These are phyloP conservation scores for Rhodosporidiobolus odoratus DNA, from an alignment of 768 basidiomycete genomes.

Conservation along the genomic window DNA sequence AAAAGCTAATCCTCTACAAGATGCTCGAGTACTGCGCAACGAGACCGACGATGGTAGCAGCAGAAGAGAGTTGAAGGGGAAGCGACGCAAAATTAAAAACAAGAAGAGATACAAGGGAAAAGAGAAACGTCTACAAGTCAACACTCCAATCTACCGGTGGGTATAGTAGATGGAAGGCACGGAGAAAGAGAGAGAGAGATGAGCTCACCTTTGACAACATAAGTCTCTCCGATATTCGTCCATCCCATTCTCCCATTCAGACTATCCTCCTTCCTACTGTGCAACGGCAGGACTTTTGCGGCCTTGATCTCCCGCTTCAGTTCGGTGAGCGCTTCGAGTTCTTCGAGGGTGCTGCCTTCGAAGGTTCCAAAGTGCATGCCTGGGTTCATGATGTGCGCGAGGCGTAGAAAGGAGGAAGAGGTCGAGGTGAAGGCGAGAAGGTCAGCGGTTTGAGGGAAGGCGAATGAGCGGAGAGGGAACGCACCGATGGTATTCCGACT, in stretches of 20 bases:
- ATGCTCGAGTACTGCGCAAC: too few relatives aligned
- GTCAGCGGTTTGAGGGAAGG: neutral
- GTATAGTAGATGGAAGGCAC: too few relatives aligned
- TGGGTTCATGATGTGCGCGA: neutral
- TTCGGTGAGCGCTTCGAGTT: slow-evolving; percentile 48
- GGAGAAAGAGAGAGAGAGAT: too few relatives aligned
- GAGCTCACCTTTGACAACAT: too few relatives aligned
- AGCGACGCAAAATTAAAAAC: too few relatives aligned
- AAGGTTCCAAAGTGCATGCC: slow-evolving; percentile 52
- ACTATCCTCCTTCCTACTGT: neutral
- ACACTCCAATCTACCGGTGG: too few relatives aligned
- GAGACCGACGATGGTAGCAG: too few relatives aligned
- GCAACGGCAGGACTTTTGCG: neutral
- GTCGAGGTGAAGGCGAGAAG: neutral
- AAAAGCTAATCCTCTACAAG: too few relatives aligned
- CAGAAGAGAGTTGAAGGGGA: too few relatives aligned
- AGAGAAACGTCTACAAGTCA: too few relatives aligned
- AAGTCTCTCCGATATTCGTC: slow-evolving; percentile 23
- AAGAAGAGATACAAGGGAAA: too few relatives aligned
- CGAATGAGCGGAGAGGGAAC: neutral
- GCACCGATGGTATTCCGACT: slow-evolving; percentile 46
- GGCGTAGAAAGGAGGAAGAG: neutral
- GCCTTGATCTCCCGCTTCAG: slow-evolving; percentile 27
- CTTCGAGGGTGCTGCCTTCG: slow-evolving; percentile 49
- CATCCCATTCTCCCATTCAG: neutral